Conservation (phyloP, 1,284 basidiomycete species). For the Sporisorium graminicola region DNA sequence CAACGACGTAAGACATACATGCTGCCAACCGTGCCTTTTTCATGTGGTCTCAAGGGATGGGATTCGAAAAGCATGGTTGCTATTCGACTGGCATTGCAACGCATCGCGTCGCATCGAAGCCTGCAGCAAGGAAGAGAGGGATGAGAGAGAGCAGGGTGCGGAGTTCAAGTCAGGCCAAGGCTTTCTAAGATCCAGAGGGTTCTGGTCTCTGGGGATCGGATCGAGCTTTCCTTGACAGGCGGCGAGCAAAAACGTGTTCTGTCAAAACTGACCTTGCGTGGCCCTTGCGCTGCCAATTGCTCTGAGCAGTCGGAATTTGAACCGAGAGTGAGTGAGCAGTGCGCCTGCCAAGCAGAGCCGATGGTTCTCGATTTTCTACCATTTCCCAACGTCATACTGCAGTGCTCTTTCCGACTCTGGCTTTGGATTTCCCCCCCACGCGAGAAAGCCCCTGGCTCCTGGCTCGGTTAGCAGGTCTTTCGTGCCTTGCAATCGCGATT, state of each 20-base stretch:
- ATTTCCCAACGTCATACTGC: background rate
- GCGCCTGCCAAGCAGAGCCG: too few relatives aligned
- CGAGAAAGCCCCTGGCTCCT: too few relatives aligned
- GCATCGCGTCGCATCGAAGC: constrained; percentile 1
- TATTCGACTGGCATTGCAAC: too few relatives aligned
- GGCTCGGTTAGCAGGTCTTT: too few relatives aligned
- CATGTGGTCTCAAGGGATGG: too few relatives aligned
- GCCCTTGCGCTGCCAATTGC: background rate
- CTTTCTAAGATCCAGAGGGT: background rate
- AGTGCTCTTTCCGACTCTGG: background rate
- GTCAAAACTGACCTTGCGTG: too few relatives aligned
- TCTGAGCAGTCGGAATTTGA: background rate
- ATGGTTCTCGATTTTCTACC: background rate
- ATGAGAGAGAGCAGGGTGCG: too few relatives aligned
- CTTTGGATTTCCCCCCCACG: too few relatives aligned
- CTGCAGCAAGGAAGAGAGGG: background rate
- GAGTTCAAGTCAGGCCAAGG: background rate
- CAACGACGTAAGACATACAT: background rate
- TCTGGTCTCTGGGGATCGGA: constrained; percentile 3
- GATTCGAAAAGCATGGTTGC: too few relatives aligned
- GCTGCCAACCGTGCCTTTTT: too few relatives aligned
- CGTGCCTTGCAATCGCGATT: too few relatives aligned
- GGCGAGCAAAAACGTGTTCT: constrained; percentile 6
- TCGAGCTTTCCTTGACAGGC: background rate
- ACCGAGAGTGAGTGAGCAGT: constrained; percentile 6